Base-by-base conservation (phyloP, 1,284 basidiomycete genomes). In the Kwoniella shivajii region DNA sequence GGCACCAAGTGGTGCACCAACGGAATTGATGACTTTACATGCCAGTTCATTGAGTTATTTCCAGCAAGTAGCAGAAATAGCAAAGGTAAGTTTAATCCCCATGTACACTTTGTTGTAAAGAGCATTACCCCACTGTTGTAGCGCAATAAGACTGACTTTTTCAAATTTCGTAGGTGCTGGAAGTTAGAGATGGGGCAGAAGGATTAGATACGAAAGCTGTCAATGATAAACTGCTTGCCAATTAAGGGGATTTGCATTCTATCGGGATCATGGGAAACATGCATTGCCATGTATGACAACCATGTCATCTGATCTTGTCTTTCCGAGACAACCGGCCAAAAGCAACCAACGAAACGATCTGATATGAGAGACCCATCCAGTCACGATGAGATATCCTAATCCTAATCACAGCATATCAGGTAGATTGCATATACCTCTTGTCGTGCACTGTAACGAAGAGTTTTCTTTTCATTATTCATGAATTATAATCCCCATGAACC, bases 31-130 rank as follows among this genome's bases (percentile, higher is more conserved):
- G 72, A 93, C 90, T 1, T 80, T 94, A 5, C 88, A 94, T 65
- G 90, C 91, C 2, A 91, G 88, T 59, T 87, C 88, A 2, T 80
- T 91, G 43, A 78, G 88, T 16, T 85, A 88, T 64, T 93, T 93
- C 76, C 88, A 92, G 73, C 82, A 80, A 48, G 85, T 85, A 39
- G 79, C 76, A 10, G 67, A 77, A 45, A 71, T 75, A 16, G 65
- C 65, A 33, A 76, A 77, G 64, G 77, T 79, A 34, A n/a, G 68
- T n/a, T 36, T n/a, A 7, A 4, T 27, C 45, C 1, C 16, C 20
- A 22, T 45, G 26, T 18, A 11, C 20, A n/a, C 24, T 53, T 43
- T 27, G 27, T n/a, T 9, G 10, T 39, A 36, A 11, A 9, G n/a
- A 29, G 44, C 33, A 34, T n/a, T 24, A 6, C 13, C 6, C 29